Base-by-base conservation (phyloP, 225 moss, liverwort and hornwort genomes). In the Antitrichia curtipendula region DNA sequence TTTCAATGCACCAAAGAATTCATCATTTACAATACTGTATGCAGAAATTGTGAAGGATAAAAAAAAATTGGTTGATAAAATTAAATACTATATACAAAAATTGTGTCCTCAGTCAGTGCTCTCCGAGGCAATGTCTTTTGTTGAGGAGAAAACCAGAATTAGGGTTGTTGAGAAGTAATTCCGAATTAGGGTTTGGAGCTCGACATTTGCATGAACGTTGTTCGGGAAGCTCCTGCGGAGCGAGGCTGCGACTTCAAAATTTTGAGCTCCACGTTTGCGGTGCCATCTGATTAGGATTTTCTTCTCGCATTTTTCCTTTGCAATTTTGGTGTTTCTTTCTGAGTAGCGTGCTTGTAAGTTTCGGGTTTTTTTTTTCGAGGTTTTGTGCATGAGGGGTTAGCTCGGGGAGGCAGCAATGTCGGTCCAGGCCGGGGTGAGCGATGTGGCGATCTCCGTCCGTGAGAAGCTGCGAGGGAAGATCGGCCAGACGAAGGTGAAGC, bases 391-490 rank as follows among this genome's bases (percentile, higher is more conserved):
- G 86, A 88, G 77, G 77, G 90, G 87, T 85, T 82, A 90, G 91
- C 17, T 52, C 23, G 60, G 18, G 59, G 65, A 60, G 69, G 49
- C 31, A 40, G 71, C 61, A 65, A 99, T 99, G 99, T 99, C 99
- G 81, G 99, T 99, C 71, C 95, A 96, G 82, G 97, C 99, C 45
- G 99, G 99, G 36, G 99, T 99, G 82, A 99, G 96, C 92, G 99
- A 96, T 96, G 90, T 94, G 68, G 97, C 99, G 88, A 99, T 99
- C 68, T 95, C 99, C 58, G 96, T 99, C 83, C 91, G 99, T 80
- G 99, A 99, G 86, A 99, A 99, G 89, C 90, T 99, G 75, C 90
- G 99, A 60, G 99, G 99, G 69, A 99, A 99, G 90, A 99, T 99
- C 43, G 97, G 96, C 52, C 95, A 95, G 82, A 97, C 99, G 45